A percentile compares a stretch with the other conserved stretches of the same genome.
Conservation (phyloP, 83 land plant species). For the Larix sibirica region DNA sequence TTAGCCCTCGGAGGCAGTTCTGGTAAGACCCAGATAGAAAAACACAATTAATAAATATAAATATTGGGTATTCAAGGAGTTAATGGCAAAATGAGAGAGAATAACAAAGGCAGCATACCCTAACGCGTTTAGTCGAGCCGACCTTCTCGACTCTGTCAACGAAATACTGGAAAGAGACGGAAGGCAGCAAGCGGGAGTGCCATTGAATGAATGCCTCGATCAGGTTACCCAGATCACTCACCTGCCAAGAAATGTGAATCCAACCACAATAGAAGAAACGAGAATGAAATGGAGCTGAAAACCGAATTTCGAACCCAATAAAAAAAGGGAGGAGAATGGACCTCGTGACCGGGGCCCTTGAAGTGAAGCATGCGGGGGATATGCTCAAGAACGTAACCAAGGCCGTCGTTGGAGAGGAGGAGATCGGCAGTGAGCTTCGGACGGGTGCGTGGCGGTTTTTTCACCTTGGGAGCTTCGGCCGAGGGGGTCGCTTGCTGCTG, state of each 20-base stretch:
- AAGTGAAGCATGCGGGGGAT: constrained; percentile 74
- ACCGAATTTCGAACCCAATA: background rate
- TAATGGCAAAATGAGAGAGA: background rate
- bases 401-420: constrained; percentile 80
- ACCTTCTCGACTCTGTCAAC: constrained; percentile 78
- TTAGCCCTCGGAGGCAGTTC: constrained; percentile 67
- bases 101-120: constrained; percentile 40
- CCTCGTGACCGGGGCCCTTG: constrained; percentile 82
- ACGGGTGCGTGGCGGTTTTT: constrained; percentile 36
- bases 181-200: constrained; percentile 86
- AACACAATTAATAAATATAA: background rate
- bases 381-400: constrained; percentile 89
- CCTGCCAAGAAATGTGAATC: constrained; percentile 32
- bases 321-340: background rate
- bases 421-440: constrained; percentile 86
- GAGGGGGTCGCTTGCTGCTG: constrained; percentile 9
- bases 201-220: constrained; percentile 76
- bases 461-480: constrained; percentile 19
- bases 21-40: constrained; percentile 16
- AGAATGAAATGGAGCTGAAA: background rate
- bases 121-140: constrained; percentile 69
- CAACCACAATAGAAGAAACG: background rate
- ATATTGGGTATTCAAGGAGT: background rate
- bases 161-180: constrained; percentile 80
- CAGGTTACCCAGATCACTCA: constrained; percentile 72